phyloP scores from a whole-genome alignment of 2,329 filamentous ascomycete species.

The Rachicladosporium sp. region DNA sequence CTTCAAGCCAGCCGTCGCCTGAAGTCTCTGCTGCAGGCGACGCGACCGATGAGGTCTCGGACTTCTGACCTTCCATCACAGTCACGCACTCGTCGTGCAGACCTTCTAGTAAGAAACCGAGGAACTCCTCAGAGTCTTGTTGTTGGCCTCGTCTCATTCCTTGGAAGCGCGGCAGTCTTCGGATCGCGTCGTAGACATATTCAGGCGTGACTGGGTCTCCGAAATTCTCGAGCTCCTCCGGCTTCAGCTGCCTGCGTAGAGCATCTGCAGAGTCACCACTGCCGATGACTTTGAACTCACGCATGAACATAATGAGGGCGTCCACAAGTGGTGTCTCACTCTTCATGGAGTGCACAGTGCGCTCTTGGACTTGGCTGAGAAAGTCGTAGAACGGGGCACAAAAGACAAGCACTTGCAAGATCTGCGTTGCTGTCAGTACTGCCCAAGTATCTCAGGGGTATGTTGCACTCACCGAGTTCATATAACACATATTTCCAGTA shows the following conservation, averaged over 20 bases:
- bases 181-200: constrained; percentile 89
- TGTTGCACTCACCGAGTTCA: too few species aligned
- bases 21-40: constrained; percentile 22
- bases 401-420: constrained; percentile 89
- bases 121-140: constrained; percentile 94
- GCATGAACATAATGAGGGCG: constrained; percentile 93
- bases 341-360: constrained; percentile 82
- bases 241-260: constrained; percentile 62
- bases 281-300: constrained; percentile 77
- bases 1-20: constrained; percentile 72
- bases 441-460: too few species aligned
- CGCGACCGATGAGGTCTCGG: constrained; percentile 17
- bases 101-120: constrained; percentile 83
- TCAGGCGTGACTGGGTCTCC: constrained; percentile 87
- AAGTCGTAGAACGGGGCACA: constrained; percentile 93
- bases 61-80: constrained; percentile 44
- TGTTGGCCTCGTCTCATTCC: constrained; percentile 93
- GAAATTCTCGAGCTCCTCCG: constrained; percentile 74
- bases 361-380: constrained; percentile 71
- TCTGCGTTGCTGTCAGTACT: constrained; percentile 43
- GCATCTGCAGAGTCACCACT: constrained; percentile 63
- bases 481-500: constrained; percentile 98
- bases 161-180: constrained; percentile 72
- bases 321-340: constrained; percentile 88
- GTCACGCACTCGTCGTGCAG: constrained; percentile 84